Conservation (phyloP, 1,139 yeast genomes). For the Yamadazyma friedrichii region DNA sequence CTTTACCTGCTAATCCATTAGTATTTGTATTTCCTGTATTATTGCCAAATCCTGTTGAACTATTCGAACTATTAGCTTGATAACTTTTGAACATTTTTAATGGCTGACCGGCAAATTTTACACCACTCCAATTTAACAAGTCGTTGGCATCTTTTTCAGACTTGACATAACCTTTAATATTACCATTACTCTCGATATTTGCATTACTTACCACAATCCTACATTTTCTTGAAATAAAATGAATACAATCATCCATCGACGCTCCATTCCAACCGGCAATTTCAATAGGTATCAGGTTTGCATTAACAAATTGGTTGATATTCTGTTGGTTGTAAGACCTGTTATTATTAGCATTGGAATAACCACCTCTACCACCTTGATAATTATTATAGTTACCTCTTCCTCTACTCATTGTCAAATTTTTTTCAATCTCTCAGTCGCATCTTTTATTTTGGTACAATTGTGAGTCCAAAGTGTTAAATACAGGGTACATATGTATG, state of each 20-base stretch:
- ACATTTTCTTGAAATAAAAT: conserved; percentile 69
- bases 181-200: conserved; percentile 41
- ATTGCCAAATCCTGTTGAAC: not conserved
- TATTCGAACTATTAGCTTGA: not conserved
- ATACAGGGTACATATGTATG: too few species aligned
- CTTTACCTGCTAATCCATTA: not conserved
- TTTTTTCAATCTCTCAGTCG: conserved; percentile 3
- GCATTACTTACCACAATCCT: conserved; percentile 52
- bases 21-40: not conserved
- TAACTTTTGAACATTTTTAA: conserved; percentile 49
- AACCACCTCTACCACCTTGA: conserved; percentile 12
- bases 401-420: conserved; percentile 35
- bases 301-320: conserved; percentile 30
- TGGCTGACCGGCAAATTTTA: conserved; percentile 74
- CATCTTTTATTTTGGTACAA: too few species aligned
- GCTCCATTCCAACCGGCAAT: conserved; percentile 85
- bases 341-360: conserved; percentile 15
- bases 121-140: conserved; percentile 66
- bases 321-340: conserved; percentile 11
- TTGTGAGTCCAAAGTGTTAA: too few species aligned
- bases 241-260: conserved; percentile 61
- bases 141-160: conserved; percentile 55
- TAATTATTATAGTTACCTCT: conserved; percentile 31
- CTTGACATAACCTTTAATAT: conserved; percentile 60
- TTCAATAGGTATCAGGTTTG: conserved; percentile 51